A percentile compares a stretch with the other conserved stretches of the same genome.
Evolutionary conservation across 768 basidiomycete genomes (phyloP).

Genomic region (Leccinum obscurum): DNA sequence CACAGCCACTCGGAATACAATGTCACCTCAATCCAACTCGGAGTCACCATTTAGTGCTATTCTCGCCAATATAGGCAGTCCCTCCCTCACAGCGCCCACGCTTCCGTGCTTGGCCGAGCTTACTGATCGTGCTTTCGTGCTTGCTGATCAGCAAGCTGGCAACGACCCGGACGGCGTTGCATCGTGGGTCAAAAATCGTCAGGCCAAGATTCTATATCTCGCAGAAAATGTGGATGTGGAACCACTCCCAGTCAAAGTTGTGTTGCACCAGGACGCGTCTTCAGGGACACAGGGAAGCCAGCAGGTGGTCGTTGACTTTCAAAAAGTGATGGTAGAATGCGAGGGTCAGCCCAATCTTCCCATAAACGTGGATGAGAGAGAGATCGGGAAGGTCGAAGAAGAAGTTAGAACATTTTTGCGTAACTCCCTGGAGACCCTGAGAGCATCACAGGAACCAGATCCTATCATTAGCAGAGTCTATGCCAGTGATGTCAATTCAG

Average conservation of each 20-base stretch:
- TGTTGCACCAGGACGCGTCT: slow-evolving; percentile 15
- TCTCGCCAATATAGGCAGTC: no score
- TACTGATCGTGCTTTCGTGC: no score
- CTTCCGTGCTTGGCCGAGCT: no score
- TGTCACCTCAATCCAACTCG: no score
- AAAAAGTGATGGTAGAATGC: slow-evolving; percentile 13
- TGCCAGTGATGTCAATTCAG: no score
- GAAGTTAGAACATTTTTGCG: not conserved
- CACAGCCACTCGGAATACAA: no score
- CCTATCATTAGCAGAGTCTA: no score
- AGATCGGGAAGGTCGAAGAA: slow-evolving; percentile 11
- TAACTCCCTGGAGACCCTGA: not conserved
- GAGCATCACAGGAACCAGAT: no score
- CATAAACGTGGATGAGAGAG: slow-evolving; percentile 15
- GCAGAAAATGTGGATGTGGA: slow-evolving; percentile 9
- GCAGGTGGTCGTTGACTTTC: slow-evolving; percentile 21
- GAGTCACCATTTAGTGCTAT: no score
- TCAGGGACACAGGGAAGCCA: not conserved
- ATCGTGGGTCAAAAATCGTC: slow-evolving; percentile 5
- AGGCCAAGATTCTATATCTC: slow-evolving; percentile 20
- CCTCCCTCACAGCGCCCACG: no score
- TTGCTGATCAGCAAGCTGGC: no score
- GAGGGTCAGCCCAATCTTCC: slow-evolving; percentile 15
- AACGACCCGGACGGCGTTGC: no score
- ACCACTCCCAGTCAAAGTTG: slow-evolving; percentile 13